Base-by-base conservation (phyloP, 202 grass and related monocot species). In the Dendrocalamus latiflorus region DNA sequence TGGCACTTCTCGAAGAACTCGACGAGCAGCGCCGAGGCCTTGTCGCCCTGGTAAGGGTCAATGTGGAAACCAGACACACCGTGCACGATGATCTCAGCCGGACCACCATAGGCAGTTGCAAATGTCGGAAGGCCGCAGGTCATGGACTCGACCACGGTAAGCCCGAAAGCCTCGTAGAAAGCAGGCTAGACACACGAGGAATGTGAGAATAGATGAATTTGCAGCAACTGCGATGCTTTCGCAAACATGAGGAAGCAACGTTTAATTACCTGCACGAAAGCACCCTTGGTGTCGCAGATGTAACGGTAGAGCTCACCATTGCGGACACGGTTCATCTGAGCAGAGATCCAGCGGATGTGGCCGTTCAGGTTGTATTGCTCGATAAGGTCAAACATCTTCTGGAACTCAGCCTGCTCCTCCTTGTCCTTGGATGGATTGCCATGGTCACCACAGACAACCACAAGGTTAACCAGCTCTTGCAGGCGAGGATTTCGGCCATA, bases 301-400 rank as follows among this genome's bases (percentile, higher is more conserved):
- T 98, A 98, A 54, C 95, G 88, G 63, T 98, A 98, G 56, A 98
- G 92, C 83, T 98, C 95, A 10, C 83, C 95, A 15, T 98, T 98
- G 83, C 93, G 95, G 62, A 98, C 95, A 65, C 93, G 93, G 85
- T 98, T 98, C 95, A 98, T 98, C 83, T 98, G 95, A 6, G 95
- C 95, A 36, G 95, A 98, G 93, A 98, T 95, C 95, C 95, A 98
- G 22, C 95, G 84, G 66, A 98, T 83, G 74, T 98, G 91, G 3
- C 95, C 93, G 24, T 86, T 88, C 75, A 98, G 30, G 49, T 87
- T 89, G 86, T 98, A 92, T 62, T 98, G 72, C 75, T 98, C 95
- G 59, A 98, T 95, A 21, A 81, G 84, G 48, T 81, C 87, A 48
- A 91, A 98, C 95, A 98, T 98, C 85, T 98, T 98, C 85, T 95